Conservation (phyloP, 2,329 filamentous ascomycete genomes). For the Botrytis medusae region DNA sequence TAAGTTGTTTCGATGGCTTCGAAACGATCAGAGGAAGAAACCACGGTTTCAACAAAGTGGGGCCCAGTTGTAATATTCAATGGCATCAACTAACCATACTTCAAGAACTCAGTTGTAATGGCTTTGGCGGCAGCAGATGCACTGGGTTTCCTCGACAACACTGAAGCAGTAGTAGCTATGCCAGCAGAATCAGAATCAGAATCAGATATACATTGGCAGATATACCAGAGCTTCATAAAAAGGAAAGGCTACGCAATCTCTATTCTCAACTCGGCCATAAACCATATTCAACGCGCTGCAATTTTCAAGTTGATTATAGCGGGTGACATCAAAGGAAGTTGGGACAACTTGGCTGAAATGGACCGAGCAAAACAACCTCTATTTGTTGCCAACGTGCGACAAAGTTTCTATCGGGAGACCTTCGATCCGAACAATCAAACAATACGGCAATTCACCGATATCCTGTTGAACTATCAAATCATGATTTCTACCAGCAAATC, state of each 20-base stretch:
- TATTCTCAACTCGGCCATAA: not conserved
- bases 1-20: not conserved
- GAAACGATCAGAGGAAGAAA: not conserved
- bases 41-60: not conserved
- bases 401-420: not conserved
- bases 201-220: not conserved
- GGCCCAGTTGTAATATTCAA: not conserved
- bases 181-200: not conserved
- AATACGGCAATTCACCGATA: not conserved
- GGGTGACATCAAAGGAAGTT: not conserved
- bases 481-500: not conserved
- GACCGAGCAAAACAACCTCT: not conserved
- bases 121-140: not conserved
- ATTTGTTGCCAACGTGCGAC: not conserved
- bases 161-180: not conserved
- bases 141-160: not conserved
- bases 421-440: not conserved
- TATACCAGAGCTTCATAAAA: not conserved
- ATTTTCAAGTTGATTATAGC: not conserved
- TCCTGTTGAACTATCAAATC: not conserved
- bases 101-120: not conserved
- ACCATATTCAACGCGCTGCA: not conserved
- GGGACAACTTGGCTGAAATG: not conserved
- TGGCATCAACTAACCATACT: not conserved
- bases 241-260: not conserved